Base-by-base conservation (phyloP, 352 stramenopile species). In the Phytophthora vignae region DNA sequence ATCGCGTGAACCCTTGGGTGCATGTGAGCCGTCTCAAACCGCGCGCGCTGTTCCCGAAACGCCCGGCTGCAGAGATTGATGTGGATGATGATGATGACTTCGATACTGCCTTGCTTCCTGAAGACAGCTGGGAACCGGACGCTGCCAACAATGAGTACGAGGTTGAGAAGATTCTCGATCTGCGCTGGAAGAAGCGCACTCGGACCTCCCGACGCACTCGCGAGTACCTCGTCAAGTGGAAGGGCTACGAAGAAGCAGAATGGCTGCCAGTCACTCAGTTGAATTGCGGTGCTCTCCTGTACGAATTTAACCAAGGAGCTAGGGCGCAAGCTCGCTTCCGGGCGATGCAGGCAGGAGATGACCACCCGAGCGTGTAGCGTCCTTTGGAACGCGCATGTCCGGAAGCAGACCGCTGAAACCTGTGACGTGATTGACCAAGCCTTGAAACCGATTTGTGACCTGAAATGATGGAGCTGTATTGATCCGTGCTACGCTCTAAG, bases 1-100 rank as follows among this genome's bases (percentile, higher is more conserved):
- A 71, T n/a, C 31, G 55, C n/a, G 55, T 71, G 1, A 60, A 71
- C 1, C 29, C 62, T 6, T 63, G 62, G 62, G 53, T 69, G 0
- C 53, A 69, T n/a, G 19, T 69, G 1, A 69, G 53, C 14, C 25
- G 61, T 5, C 27, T 69, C n/a, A 69, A 69, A 25, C 40, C 61
- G 1, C 40, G 31, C 3, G 33, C 31, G 2, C 19, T 65, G 7
- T 57, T 50, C 29, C 46, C 48, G 21, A 60, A 60, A 29, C 19
- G 36, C 7, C 60, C 61, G 1, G 6, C 4, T 19, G 15, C 25
- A n/a, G 61, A 61, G 7, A 29, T 69, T 8, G 36, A 62, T 2
- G 9, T 56, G 8, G 11, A 44, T 17, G 62, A 62, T 9, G 53
- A 69, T 38, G 52, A 62, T 10, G 52, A 67, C 21, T 67, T 53